A percentile compares a stretch with the other conserved stretches of the same genome.
These are phyloP conservation scores for Cardamine resedifolia DNA, from an alignment of 345 rosid species.

Conservation along the genomic window DNA sequence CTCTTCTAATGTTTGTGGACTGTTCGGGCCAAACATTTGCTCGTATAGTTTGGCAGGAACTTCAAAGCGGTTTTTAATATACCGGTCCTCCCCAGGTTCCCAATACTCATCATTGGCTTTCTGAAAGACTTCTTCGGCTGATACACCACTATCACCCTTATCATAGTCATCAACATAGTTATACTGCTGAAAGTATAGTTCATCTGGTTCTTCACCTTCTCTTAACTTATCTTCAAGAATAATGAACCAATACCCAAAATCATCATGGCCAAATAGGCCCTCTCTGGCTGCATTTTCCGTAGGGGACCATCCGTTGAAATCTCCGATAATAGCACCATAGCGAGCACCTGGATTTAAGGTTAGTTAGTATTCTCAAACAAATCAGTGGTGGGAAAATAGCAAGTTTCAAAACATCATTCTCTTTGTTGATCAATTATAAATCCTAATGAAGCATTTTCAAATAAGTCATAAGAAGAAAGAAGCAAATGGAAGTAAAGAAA, in stretches of 20 bases:
- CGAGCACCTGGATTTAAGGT: slow-evolving; percentile 69
- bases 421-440: background rate
- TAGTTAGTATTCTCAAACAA: slow-evolving; percentile 13
- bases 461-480: background rate
- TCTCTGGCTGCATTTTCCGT: slow-evolving; percentile 83
- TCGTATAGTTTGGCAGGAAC: slow-evolving; percentile 91
- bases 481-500: slow-evolving; percentile 11
- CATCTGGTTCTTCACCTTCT: slow-evolving; percentile 83
- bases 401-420: too few relatives aligned
- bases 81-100: slow-evolving; percentile 96
- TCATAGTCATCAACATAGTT: slow-evolving; percentile 84
- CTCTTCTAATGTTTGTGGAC: slow-evolving; percentile 88
- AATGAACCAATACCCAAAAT: slow-evolving; percentile 92
- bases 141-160: slow-evolving; percentile 80
- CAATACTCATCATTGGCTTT: slow-evolving; percentile 90
- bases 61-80: slow-evolving; percentile 70
- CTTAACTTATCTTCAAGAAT: slow-evolving; percentile 86
- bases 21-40: slow-evolving; percentile 86
- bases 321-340: slow-evolving; percentile 84
- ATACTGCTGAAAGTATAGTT: slow-evolving; percentile 93
- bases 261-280: slow-evolving; percentile 85
- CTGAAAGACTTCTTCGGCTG: slow-evolving; percentile 71
- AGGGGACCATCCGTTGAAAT: slow-evolving; percentile 92
- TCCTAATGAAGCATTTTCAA: background rate
- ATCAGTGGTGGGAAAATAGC: background rate